Conservation (phyloP, 2,329 filamentous ascomycete species). For the Fusarium algeriense region DNA sequence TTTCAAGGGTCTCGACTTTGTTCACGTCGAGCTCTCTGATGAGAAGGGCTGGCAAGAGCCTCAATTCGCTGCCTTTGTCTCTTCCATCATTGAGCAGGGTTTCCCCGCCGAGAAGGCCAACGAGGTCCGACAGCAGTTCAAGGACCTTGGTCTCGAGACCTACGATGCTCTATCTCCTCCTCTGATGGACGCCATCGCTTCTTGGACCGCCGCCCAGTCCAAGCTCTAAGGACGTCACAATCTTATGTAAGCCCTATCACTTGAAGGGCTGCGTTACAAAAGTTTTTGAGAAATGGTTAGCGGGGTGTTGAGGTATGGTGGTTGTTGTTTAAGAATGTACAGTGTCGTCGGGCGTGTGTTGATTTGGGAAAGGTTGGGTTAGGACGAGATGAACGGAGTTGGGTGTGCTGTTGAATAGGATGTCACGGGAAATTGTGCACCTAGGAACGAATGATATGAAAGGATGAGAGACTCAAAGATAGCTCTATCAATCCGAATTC, state of each 20-base stretch:
- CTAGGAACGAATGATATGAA: slow-evolving; percentile 18
- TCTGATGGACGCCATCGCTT: slow-evolving; percentile 73
- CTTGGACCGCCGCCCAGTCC: slow-evolving; percentile 65
- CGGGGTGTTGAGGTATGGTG: slow-evolving; percentile 20
- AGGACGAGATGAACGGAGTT: slow-evolving; percentile 15
- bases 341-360: slow-evolving; percentile 7
- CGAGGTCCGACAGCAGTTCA: slow-evolving; percentile 66
- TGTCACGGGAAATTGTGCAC: slow-evolving; percentile 5
- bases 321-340: slow-evolving; percentile 26
- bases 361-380: neutral
- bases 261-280: slow-evolving; percentile 17
- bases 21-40: slow-evolving; percentile 72
- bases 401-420: slow-evolving; percentile 22
- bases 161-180: slow-evolving; percentile 73
- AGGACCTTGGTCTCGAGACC: slow-evolving; percentile 66
- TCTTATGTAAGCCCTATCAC: neutral
- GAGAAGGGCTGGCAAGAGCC: slow-evolving; percentile 77
- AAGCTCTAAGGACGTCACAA: slow-evolving; percentile 28
- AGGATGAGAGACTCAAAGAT: slow-evolving; percentile 15
- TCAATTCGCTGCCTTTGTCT: slow-evolving; percentile 77
- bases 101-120: slow-evolving; percentile 67
- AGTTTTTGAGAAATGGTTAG: slow-evolving; percentile 22
- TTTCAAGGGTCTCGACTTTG: slow-evolving; percentile 77
- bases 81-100: slow-evolving; percentile 76
- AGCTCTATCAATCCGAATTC: slow-evolving; percentile 24